A percentile compares a stretch with the other conserved stretches of the same genome.
Conservation (phyloP, 1,139 yeast species). For the Kodamaea suecica region DNA sequence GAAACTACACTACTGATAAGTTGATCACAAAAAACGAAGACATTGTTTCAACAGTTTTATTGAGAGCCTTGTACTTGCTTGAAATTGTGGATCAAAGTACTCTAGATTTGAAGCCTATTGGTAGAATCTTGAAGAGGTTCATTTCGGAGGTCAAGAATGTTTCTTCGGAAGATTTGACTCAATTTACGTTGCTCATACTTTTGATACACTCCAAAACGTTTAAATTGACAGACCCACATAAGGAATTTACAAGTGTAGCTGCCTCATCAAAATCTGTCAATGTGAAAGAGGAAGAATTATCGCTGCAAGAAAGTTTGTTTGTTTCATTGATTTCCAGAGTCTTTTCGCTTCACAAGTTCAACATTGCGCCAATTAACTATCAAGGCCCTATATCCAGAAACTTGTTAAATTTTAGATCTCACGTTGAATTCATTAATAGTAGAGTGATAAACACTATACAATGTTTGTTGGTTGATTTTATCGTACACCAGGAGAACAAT, state of each 20-base stretch:
- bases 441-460: conserved; percentile 57
- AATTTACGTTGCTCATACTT: conserved; percentile 44
- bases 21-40: conserved; percentile 46
- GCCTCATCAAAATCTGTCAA: conserved; percentile 26
- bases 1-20: conserved; percentile 12
- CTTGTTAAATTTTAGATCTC: conserved; percentile 64
- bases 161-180: conserved; percentile 24
- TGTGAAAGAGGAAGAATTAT: conserved; percentile 25
- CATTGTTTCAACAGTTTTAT: conserved; percentile 55
- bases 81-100: conserved; percentile 50
- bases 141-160: conserved; percentile 21
- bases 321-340: conserved; percentile 56
- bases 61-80: conserved; percentile 56
- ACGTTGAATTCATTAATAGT: conserved; percentile 51
- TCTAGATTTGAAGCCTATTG: conserved; percentile 51
- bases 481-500: conserved; percentile 54
- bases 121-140: conserved; percentile 46
- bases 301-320: conserved; percentile 29
- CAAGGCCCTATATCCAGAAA: conserved; percentile 70
- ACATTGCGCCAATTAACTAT: conserved; percentile 56
- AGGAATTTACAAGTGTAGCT: conserved; percentile 36
- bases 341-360: conserved; percentile 52
- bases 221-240: conserved; percentile 28
- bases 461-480: conserved; percentile 47
- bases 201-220: conserved; percentile 35